Evolutionary conservation across 495 filamentous ascomycete genomes (phyloP).

Genomic region (Penicillium paxilli): DNA sequence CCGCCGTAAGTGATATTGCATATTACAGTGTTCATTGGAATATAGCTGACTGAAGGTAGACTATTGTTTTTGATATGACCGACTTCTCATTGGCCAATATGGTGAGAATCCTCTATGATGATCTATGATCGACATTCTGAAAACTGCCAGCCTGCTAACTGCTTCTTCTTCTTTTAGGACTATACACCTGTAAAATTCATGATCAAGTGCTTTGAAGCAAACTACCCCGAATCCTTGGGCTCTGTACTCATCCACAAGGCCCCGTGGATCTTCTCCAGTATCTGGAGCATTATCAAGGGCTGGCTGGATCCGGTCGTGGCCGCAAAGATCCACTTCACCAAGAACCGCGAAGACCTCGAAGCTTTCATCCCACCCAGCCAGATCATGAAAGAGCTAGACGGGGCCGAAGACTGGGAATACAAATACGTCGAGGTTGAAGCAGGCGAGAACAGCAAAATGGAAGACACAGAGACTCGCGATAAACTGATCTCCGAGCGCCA

Average conservation of each 20-base stretch:
- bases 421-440: slow-evolving; percentile 68
- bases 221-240: slow-evolving; percentile 92
- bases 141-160: slow-evolving; percentile 14
- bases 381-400: slow-evolving; percentile 78
- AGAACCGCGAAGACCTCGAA: slow-evolving; percentile 74
- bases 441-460: slow-evolving; percentile 71
- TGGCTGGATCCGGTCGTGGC: slow-evolving; percentile 79
- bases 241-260: slow-evolving; percentile 95
- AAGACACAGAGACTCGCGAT: slow-evolving; percentile 63
- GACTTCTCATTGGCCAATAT: slow-evolving; percentile 92
- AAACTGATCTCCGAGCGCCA: slow-evolving; percentile 60
- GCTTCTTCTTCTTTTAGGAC: slow-evolving; percentile 53
- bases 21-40: neutral
- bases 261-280: slow-evolving; percentile 95
- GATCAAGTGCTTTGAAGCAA: slow-evolving; percentile 99
- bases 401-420: slow-evolving; percentile 81
- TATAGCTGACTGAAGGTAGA: slow-evolving; percentile 44
- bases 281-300: slow-evolving; percentile 88
- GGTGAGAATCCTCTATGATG: slow-evolving; percentile 49
- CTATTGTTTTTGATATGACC: slow-evolving; percentile 94
- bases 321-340: slow-evolving; percentile 85
- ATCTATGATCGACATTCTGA: neutral
- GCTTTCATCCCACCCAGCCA: slow-evolving; percentile 68
- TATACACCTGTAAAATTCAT: slow-evolving; percentile 97
- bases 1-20: slow-evolving; percentile 74